Evolutionary conservation across 2,329 filamentous ascomycete species (phyloP).

Genomic region (Berkeleyomyces rouxiae): DNA sequence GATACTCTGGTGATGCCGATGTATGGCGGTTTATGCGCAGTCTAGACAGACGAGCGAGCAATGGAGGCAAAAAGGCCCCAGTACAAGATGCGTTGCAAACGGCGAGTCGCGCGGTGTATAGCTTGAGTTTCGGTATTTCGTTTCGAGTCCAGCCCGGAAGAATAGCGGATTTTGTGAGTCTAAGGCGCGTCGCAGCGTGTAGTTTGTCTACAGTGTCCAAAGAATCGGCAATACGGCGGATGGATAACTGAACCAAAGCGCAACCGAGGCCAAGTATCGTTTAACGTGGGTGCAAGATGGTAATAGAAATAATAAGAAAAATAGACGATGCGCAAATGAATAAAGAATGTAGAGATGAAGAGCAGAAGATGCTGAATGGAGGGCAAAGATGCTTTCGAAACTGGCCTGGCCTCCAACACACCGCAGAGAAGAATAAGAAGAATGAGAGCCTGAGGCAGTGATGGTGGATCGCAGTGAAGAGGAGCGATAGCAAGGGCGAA

Average conservation of each 20-base stretch:
- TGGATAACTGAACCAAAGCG: neutral
- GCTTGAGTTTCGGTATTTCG: neutral
- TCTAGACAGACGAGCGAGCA: neutral
- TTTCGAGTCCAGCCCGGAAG: constrained; percentile 16
- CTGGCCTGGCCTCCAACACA: neutral
- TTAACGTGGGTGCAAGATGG: neutral
- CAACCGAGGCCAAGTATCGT: no score
- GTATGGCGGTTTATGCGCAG: neutral
- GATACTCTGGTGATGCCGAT: neutral
- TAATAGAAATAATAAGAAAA: neutral
- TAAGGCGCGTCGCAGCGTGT: neutral
- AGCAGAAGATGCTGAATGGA: neutral
- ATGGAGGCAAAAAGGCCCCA: neutral
- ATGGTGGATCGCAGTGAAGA: neutral
- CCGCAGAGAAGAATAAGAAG: neutral
- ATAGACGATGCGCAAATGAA: neutral
- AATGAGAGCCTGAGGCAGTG: neutral
- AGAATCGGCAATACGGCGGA: neutral
- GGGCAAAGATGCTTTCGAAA: neutral
- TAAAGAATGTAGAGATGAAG: neutral
- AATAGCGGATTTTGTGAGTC: neutral
- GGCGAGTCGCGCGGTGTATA: neutral
- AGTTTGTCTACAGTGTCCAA: neutral
- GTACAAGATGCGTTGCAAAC: neutral
- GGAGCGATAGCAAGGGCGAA: neutral